A percentile compares a stretch with the other conserved stretches of the same genome.
phyloP scores from a whole-genome alignment of 352 stramenopile genomes.

The Phytophthora rubi region DNA sequence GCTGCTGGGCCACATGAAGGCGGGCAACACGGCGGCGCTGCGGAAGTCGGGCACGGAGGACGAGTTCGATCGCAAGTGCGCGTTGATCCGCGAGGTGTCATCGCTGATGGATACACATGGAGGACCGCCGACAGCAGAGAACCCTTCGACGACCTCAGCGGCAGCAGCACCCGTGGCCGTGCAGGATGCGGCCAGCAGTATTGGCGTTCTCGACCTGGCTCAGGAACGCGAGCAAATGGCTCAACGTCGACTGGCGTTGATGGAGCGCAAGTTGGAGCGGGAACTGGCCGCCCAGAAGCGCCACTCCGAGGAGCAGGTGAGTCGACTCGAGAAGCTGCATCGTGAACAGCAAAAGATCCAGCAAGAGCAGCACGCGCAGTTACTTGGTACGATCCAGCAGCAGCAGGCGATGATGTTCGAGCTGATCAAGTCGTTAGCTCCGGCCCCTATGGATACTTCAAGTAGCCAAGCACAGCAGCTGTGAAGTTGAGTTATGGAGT shows the following conservation, averaged over 20 bases:
- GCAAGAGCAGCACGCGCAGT: conserved; percentile 31
- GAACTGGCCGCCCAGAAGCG: conserved; percentile 35
- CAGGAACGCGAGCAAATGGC: conserved; percentile 20
- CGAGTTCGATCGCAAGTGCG: conserved; percentile 30
- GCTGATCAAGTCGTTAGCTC: conserved; percentile 28
- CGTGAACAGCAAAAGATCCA: conserved; percentile 31
- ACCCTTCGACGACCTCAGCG: neutral
- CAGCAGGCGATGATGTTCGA: conserved; percentile 40
- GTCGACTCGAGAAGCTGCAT: conserved; percentile 28
- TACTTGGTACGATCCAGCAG: conserved; percentile 36
- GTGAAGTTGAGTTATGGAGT: too few species aligned
- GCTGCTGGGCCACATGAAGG: conserved; percentile 29
- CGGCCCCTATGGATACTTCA: too few species aligned
- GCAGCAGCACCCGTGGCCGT: neutral
- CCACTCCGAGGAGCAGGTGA: conserved; percentile 37
- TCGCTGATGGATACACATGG: conserved; percentile 8
- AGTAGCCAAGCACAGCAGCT: too few species aligned
- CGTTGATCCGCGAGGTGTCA: conserved; percentile 25
- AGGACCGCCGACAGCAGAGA: neutral
- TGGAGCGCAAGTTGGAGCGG: conserved; percentile 38
- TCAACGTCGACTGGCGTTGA: conserved; percentile 30
- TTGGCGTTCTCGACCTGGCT: neutral
- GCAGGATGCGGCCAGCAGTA: neutral
- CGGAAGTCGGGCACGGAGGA: conserved; percentile 35
- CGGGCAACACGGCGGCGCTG: conserved; percentile 29